Base-by-base conservation (phyloP, 2,329 filamentous ascomycete species). In the Davidsoniella virescens region DNA sequence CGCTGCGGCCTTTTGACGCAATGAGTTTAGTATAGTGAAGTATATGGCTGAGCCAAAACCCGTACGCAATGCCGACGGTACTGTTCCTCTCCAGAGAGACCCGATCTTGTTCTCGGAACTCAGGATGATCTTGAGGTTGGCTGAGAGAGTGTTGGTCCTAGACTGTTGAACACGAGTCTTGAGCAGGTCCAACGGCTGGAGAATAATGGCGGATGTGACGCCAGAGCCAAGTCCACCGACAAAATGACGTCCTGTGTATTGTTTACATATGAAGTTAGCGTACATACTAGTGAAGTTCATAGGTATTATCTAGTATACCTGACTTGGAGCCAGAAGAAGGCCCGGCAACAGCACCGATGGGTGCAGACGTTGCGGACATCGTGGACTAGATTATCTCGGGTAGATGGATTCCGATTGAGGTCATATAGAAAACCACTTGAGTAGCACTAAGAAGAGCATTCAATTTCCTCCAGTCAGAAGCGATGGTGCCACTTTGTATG, bases 101-200 rank as follows among this genome's bases (percentile, higher is more conserved):
- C 78, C 74, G 55, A 94, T 69, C 20, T 51, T 55, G 39, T 57
- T 69, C 67, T 55, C 82, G 74, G 61, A 94, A 86, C 33, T 54
- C 17, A 56, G 44, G 17, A 51, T 52, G 5, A 78, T 69, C 59
- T 77, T 76, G 54, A 94, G 69, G 16, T 83, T 84, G 20, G 70
- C 68, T 49, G 76, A 64, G 52, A 96, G 75, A 2, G 86, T 78
- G 56, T 76, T 75, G 41, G 76, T 73, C 45, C 78, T 78, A 33
- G 85, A 86, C 65, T 96, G 92, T 63, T 98, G 92, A 39, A 96
- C 81, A 44, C 92, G 82, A 26, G 92, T 98, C 67, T 98, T 98
- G 62, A 98, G 79, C 3, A 98, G 80, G 66, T 98, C 92, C 60
- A 92, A 84, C 23, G 92, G 92, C 65, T 98, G 92, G 14, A 98